Conservation (phyloP, 1,284 basidiomycete genomes). For the Rhodotorula mucilaginosa region DNA sequence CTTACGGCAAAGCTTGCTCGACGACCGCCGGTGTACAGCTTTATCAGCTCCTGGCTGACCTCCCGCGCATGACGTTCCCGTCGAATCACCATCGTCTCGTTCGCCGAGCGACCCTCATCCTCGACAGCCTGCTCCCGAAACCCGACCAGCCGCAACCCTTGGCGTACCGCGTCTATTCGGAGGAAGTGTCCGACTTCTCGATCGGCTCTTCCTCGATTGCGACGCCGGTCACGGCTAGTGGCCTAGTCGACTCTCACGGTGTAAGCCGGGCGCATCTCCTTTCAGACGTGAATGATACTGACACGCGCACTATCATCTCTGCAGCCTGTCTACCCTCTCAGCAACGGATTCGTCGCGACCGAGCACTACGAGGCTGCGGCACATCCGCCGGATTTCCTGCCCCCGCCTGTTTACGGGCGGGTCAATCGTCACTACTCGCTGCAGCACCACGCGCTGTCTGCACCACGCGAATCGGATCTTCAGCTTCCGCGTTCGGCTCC, state of each 20-base stretch:
- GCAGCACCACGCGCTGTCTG: neutral
- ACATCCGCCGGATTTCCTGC: neutral
- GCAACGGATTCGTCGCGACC: neutral
- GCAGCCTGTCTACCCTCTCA: neutral
- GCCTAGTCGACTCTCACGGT: neutral
- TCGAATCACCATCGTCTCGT: neutral
- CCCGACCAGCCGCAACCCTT: neutral
- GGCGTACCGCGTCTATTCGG: neutral
- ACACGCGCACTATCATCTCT: neutral
- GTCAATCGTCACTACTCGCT: neutral
- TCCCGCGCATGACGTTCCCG: neutral
- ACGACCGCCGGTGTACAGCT: neutral
- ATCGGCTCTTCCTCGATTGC: neutral
- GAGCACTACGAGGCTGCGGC: neutral
- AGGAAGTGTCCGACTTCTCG: neutral
- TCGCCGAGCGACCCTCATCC: neutral
- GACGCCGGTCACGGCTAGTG: no score
- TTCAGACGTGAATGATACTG: neutral
- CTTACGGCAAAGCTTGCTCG: neutral
- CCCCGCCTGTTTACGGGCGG: neutral
- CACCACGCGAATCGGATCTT: neutral
- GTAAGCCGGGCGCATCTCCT: neutral
- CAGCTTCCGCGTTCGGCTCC: neutral
- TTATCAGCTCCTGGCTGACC: neutral
- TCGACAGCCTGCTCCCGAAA: constrained; percentile 1